Base-by-base conservation (phyloP, 225 moss, liverwort and hornwort species). In the Climacium dendroides region DNA sequence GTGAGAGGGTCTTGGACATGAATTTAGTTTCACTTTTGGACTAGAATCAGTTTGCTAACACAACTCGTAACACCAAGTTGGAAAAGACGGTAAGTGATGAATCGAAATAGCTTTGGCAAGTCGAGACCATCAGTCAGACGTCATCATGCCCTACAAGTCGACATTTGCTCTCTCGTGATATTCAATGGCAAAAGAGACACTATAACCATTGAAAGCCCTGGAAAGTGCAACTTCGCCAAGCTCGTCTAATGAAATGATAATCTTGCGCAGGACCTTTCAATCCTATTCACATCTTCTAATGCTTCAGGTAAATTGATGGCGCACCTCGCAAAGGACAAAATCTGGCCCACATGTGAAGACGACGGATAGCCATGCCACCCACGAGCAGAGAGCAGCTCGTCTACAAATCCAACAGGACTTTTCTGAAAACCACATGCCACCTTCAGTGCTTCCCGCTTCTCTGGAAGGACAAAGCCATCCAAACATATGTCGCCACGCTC, bases 401-500 rank as follows among this genome's bases (percentile, higher is more conserved):
- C 70, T 58, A 84, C 32, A 11, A 84, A 84, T 11, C 32, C 50
- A 13, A 88, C 78, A 11, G 78, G 88, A 37, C 84, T 88, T 14
- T 3, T 58, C 18, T 39, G 13, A 41, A 84, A 88, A 29, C 13
- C 61, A 41, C 88, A 84, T 7, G 41, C 8, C 24, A 2, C 7
- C 61, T 19, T 34, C 78, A 70, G 10, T 11, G 39, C 52, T 20
- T 6, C 19, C 64, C 65, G 72, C 20, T 78, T 88, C 3, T 57
- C 39, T 11, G 82, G 87, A 67, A 37, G 90, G 0, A 88, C 66
- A 70, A 90, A 93, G 4, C 93, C 91, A 75, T 90, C 91, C 17
- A 53, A 30, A 11, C 53, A 5, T 43, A 93, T 90, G 57, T 90
- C 78, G 23, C 90, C 87, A 10, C 41, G 53, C 4, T 91, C 69